phyloP scores from a whole-genome alignment of 2,329 filamentous ascomycete genomes.

The Shiraia sp. region DNA sequence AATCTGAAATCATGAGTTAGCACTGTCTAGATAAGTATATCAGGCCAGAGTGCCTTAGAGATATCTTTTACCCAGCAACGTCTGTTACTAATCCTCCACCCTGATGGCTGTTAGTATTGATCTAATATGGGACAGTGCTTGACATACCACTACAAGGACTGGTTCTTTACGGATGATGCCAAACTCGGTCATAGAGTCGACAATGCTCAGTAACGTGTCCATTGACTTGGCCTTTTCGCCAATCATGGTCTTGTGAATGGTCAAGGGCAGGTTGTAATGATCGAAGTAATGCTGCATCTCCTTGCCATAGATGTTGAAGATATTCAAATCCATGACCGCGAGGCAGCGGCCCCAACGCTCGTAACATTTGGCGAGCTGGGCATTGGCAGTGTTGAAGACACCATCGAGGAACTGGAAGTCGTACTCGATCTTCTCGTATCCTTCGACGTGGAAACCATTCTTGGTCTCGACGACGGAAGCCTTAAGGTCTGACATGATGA shows the following conservation, averaged over 20 bases:
- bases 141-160: constrained; percentile 40
- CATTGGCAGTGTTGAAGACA: constrained; percentile 65
- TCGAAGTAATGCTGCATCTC: constrained; percentile 70
- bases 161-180: constrained; percentile 67
- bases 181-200: constrained; percentile 75
- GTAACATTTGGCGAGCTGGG: constrained; percentile 68
- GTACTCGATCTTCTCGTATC: constrained; percentile 77
- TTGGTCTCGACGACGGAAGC: constrained; percentile 66
- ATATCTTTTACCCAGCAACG: constrained; percentile 67
- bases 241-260: constrained; percentile 73
- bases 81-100: constrained; percentile 48
- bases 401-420: constrained; percentile 74
- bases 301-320: constrained; percentile 68
- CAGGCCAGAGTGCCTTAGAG: constrained; percentile 56
- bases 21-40: constrained; percentile 16
- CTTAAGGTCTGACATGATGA: constrained; percentile 68
- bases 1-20: constrained; percentile 34
- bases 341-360: constrained; percentile 66
- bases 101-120: constrained; percentile 13
- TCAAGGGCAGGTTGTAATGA: constrained; percentile 64
- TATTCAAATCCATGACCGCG: constrained; percentile 72
- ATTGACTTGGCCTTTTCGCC: constrained; percentile 77
- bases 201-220: constrained; percentile 69
- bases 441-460: constrained; percentile 70
- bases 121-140: background rate